These are phyloP conservation scores for Chalciporus piperatus DNA, from an alignment of 768 basidiomycete species.

Conservation along the genomic window DNA sequence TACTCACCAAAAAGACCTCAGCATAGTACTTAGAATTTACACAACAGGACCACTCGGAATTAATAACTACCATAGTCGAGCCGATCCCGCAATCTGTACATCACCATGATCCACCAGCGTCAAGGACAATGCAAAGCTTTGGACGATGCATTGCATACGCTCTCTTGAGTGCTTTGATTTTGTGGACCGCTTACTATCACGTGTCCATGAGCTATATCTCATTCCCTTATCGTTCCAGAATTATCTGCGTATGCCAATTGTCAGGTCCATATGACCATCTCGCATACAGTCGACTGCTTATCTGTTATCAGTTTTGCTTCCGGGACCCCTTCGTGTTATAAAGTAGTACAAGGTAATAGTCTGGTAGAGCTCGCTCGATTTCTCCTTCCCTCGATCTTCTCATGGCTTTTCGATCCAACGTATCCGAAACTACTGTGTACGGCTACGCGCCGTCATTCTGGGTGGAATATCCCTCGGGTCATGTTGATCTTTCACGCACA, in stretches of 20 bases:
- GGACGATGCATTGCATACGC: conserved; percentile 6
- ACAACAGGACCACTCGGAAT: background rate
- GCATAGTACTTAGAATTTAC: conserved; percentile 20
- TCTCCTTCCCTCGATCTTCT: conserved; percentile 5
- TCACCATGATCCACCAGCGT: conserved; percentile 3
- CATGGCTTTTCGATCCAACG: conserved; percentile 46
- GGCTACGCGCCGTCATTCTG: conserved; percentile 57
- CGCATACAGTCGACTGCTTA: background rate
- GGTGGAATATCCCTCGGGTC: conserved; percentile 66
- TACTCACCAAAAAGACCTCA: background rate
- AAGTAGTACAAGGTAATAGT: conserved; percentile 3
- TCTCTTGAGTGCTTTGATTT: background rate
- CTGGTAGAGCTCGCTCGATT: background rate
- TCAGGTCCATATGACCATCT: background rate
- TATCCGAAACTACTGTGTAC: conserved; percentile 47
- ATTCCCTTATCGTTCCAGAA: conserved; percentile 13
- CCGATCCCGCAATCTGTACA: conserved; percentile 14
- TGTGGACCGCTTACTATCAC: conserved; percentile 2
- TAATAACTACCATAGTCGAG: conserved; percentile 10
- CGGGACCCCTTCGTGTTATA: background rate
- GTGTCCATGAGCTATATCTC: conserved; percentile 1
- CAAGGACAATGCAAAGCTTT: conserved; percentile 16
- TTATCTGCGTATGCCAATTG: conserved; percentile 1
- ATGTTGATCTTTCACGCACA: conserved; percentile 58
- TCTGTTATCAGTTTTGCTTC: background rate